A percentile compares a stretch with the other conserved stretches of the same genome.
Evolutionary conservation across 2,329 filamentous ascomycete genomes (phyloP).

Genomic region (Beauveria caledonica): DNA sequence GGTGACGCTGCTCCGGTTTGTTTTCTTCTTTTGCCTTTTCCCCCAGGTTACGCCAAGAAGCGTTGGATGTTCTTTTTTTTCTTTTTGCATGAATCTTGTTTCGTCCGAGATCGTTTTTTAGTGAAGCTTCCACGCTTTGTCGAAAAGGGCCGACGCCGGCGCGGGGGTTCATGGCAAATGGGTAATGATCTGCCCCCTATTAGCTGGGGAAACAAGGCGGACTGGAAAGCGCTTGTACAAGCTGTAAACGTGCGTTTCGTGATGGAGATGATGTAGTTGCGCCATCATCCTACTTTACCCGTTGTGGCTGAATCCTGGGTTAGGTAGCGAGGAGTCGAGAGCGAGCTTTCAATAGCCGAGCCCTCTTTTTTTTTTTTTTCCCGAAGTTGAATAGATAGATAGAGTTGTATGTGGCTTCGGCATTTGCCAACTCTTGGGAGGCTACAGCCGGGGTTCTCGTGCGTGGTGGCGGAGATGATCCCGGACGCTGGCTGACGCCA

Average conservation of each 20-base stretch:
- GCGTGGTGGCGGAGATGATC: too few relatives aligned
- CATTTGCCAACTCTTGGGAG: not conserved
- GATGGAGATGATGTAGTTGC: not conserved
- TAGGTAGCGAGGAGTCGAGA: not conserved
- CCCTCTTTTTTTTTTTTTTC: not conserved
- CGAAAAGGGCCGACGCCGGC: not conserved
- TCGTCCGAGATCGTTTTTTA: not conserved
- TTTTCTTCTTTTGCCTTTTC: not conserved
- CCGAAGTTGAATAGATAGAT: too few relatives aligned
- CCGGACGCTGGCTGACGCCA: too few relatives aligned
- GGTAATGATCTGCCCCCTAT: not conserved
- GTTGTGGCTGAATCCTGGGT: conserved; percentile 2
- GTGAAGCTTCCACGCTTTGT: too few relatives aligned
- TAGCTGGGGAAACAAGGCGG: not conserved
- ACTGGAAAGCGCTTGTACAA: too few relatives aligned
- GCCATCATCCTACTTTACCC: not conserved
- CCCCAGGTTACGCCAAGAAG: not conserved
- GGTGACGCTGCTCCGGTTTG: not conserved
- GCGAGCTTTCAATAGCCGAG: conserved; percentile 2
- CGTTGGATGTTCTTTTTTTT: not conserved
- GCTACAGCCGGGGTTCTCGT: not conserved
- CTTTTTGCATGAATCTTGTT: not conserved
- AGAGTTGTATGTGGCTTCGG: too few relatives aligned
- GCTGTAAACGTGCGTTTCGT: not conserved
- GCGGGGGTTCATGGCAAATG: not conserved